A percentile compares a stretch with the other conserved stretches of the same genome.
These are phyloP conservation scores for Podospora comata DNA, from an alignment of 495 filamentous ascomycete genomes.

Conservation along the genomic window DNA sequence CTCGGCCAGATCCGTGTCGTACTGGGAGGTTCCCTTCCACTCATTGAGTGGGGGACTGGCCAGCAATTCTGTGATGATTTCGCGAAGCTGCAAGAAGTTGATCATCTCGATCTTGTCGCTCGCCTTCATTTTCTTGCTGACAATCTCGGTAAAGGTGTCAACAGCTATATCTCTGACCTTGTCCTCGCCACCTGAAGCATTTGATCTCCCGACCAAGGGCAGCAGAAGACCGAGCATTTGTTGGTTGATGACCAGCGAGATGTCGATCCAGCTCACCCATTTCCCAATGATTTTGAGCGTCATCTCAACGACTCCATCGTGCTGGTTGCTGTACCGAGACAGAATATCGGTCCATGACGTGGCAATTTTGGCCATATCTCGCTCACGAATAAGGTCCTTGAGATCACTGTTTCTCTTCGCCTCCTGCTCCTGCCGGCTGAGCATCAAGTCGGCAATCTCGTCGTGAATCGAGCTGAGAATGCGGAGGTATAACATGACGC, in stretches of 20 bases:
- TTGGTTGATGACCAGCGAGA: constrained; percentile 85
- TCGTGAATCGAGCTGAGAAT: constrained; percentile 87
- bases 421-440: constrained; percentile 71
- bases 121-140: constrained; percentile 95
- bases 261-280: constrained; percentile 99
- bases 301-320: constrained; percentile 75
- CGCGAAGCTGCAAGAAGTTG: constrained; percentile 76
- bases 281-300: constrained; percentile 82
- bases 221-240: constrained; percentile 79
- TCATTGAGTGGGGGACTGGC: constrained; percentile 73
- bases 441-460: constrained; percentile 88
- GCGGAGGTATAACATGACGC: constrained; percentile 83
- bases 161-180: constrained; percentile 82
- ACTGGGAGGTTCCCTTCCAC: constrained; percentile 71
- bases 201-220: constrained; percentile 65
- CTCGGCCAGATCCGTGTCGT: constrained; percentile 93
- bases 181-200: constrained; percentile 52
- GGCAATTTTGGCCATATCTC: constrained; percentile 83
- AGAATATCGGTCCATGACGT: constrained; percentile 89
- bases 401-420: constrained; percentile 75
- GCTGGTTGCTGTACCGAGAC: constrained; percentile 68
- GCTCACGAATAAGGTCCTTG: constrained; percentile 80
- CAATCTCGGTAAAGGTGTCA: constrained; percentile 89
- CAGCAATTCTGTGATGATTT: constrained; percentile 77
- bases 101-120: constrained; percentile 93